These are phyloP conservation scores for Haplosporangium sp. DNA, from an alignment of 371 early-diverging fungal species.

Conservation along the genomic window DNA sequence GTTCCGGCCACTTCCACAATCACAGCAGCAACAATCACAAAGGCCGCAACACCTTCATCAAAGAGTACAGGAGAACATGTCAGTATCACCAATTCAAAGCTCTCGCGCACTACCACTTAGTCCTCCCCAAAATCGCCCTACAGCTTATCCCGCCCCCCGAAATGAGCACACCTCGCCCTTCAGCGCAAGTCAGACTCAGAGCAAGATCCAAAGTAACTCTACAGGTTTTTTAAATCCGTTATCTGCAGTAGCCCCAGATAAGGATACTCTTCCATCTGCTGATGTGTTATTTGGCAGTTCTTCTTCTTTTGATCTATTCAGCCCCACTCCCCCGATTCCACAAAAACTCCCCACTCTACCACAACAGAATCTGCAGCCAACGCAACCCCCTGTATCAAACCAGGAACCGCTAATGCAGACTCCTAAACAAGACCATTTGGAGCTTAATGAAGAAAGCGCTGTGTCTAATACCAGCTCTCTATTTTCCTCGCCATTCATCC, in stretches of 20 bases:
- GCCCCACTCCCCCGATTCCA: neutral
- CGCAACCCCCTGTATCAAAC: neutral
- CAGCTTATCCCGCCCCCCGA: neutral
- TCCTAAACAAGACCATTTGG: too few relatives aligned
- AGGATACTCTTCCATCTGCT: slow-evolving; percentile 34
- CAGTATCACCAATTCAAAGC: neutral
- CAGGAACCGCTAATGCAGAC: neutral
- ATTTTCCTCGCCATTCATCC: too few relatives aligned
- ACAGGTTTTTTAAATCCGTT: neutral
- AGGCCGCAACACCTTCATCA: slow-evolving; percentile 3
- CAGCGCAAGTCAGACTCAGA: neutral
- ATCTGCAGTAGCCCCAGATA: too few relatives aligned
- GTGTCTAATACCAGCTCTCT: too few relatives aligned
- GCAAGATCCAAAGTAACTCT: neutral
- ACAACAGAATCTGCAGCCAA: neutral
- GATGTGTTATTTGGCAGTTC: slow-evolving; percentile 44
- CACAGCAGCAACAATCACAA: slow-evolving; percentile 15
- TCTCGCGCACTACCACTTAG: too few relatives aligned
- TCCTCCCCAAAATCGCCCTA: too few relatives aligned
- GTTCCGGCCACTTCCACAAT: slow-evolving; percentile 1
- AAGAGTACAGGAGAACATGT: neutral
- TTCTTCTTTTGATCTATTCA: slow-evolving; percentile 30
- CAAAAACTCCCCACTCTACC: neutral
- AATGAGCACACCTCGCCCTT: neutral
- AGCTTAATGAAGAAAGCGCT: too few relatives aligned